Evolutionary conservation across 2,329 filamentous ascomycete species (phyloP), one percentile per base, ranked within the genome.

Genomic region (Magnaporthales sp.): DNA sequence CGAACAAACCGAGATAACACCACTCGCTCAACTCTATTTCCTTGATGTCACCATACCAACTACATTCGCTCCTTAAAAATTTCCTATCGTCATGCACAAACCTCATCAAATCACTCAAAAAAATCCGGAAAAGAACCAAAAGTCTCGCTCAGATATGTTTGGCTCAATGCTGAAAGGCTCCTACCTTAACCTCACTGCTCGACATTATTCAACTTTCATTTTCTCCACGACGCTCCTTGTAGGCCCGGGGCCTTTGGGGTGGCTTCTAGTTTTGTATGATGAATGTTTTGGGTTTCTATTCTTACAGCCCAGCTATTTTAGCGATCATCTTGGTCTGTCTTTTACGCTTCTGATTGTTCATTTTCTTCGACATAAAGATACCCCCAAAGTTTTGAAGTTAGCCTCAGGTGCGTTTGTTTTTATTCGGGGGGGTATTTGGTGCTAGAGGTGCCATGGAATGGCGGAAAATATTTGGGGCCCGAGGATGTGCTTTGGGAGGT

Each of bases 41-140:
- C 62, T 63, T 64, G 15, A 19, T 46, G 31, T 46, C 26, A 19
- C 32, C 32, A 27, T 24, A 29, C 63, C 27, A 29, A 64, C 63
- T 27, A 31, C 26, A 10, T 46, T 64, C 63, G 19, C 63, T 64
- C 63, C 4, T 56, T n/a, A n/a, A 11, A 56, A 13, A 11, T 54
- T 13, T 27, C 32, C 51, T 64, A 11, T 19, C 24, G 19, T 54
- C 22, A 9, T 15, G 26, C 63, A 27, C 9, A 32, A 24, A 15
- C 19, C 26, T 31, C 9, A 27, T 54, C 9, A 31, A 58, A 30
- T 26, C 22, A 19, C 63, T 30, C 15, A 58, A 65, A 65, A 65
- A 65, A 65, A 58, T 19, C 26, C 15, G 8, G 63, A 65, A 65
- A 65, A 54, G 13, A 26, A 64, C 15, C 13, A 46, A 56, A 26